These are phyloP conservation scores for Cladosporium sp. DNA, from an alignment of 2,329 filamentous ascomycete species.

Conservation along the genomic window DNA sequence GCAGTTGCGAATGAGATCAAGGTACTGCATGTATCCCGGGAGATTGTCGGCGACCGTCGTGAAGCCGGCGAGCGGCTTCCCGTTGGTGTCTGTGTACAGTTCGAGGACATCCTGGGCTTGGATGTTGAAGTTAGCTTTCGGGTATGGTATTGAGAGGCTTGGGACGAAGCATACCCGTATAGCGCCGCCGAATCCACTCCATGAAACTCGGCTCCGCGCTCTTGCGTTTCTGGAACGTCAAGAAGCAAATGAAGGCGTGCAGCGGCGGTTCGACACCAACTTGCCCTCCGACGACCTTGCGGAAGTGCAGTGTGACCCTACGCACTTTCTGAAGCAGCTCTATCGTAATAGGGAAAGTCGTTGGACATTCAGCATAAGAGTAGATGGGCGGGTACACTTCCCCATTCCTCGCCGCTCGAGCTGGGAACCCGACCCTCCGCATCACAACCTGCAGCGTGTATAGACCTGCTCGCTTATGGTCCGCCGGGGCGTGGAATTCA, in stretches of 20 bases:
- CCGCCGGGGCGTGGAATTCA: neutral
- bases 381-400: slow-evolving; percentile 4
- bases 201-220: neutral
- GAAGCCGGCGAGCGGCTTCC: neutral
- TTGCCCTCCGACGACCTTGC: neutral
- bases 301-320: slow-evolving; percentile 8
- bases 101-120: neutral
- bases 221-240: slow-evolving; percentile 8
- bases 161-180: neutral
- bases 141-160: too few species aligned
- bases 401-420: neutral
- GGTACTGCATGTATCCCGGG: slow-evolving; percentile 11
- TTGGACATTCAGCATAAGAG: slow-evolving; percentile 9
- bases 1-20: slow-evolving; percentile 12
- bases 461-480: slow-evolving; percentile 1
- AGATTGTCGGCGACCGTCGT: slow-evolving; percentile 11
- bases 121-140: neutral
- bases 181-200: slow-evolving; percentile 11
- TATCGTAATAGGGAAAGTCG: neutral
- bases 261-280: slow-evolving; percentile 6
- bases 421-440: slow-evolving; percentile 1
- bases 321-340: slow-evolving; percentile 7
- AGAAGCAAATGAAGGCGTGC: slow-evolving; percentile 10
- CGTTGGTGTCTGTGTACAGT: neutral
- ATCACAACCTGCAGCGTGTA: slow-evolving; percentile 10